Evolutionary conservation across 2,329 filamentous ascomycete genomes (phyloP).

Genomic region (Juglanconis juglandina): DNA sequence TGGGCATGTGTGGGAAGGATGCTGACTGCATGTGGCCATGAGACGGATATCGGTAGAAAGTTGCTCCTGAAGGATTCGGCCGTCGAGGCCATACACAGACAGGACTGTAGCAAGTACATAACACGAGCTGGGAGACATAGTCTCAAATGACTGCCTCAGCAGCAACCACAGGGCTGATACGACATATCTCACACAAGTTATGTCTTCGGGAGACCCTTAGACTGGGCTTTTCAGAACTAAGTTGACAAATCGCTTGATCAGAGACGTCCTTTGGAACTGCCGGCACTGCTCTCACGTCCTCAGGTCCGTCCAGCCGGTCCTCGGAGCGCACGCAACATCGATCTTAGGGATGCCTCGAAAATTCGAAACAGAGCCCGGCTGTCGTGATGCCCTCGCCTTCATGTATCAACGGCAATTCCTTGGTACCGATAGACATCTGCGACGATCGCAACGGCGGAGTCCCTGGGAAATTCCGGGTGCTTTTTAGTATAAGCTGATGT

Average conservation of each 20-base stretch:
- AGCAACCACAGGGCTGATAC: neutral
- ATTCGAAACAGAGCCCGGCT: constrained; percentile 1
- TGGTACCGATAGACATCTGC: neutral
- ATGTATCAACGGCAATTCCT: neutral
- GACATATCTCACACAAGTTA: neutral
- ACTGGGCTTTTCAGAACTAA: neutral
- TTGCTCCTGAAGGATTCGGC: neutral
- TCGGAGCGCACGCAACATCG: neutral
- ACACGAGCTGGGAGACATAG: neutral
- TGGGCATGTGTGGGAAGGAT: neutral
- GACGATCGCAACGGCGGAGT: neutral
- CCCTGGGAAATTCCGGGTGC: neutral
- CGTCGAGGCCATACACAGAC: neutral
- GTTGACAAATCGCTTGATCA: neutral
- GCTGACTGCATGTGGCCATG: neutral
- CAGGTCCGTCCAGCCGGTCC: neutral
- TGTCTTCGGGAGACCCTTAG: neutral
- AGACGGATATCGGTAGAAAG: neutral
- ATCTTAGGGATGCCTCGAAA: neutral
- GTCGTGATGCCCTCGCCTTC: neutral
- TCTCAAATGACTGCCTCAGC: neutral
- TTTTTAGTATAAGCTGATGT: neutral
- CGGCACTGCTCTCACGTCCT: constrained; percentile 3
- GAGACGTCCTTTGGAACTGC: neutral
- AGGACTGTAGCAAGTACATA: neutral